Base-by-base conservation (phyloP, 768 basidiomycete species). In the Jaapia argillacea region DNA sequence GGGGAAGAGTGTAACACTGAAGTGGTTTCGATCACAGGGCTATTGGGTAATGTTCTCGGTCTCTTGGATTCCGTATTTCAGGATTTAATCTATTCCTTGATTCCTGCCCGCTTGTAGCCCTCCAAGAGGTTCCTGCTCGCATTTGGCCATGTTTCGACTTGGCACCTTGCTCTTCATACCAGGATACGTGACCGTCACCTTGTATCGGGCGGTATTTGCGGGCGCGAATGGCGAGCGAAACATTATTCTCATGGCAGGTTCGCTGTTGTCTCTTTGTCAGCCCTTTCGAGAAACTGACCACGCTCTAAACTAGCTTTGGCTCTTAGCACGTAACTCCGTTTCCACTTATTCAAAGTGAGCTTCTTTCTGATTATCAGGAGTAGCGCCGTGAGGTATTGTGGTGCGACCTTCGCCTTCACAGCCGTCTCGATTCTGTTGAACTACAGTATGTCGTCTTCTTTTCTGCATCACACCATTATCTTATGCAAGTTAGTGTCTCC, bases 401-500 rank as follows among this genome's bases (percentile, higher is more conserved):
- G 86, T 21, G 77, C 69, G 49, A 92, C 87, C 1, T 93, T 94
- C 62, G 77, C 75, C 14, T 98, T 94, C 63, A 98, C 96, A 0
- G 74, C 91, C 1, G 77, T 96, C 47, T 81, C 89, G 22, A 88
- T 94, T 42, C 71, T 93, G 7, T 68, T 94, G 4, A 88, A 89
- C 56, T 89, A 89, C 57, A 86, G 85, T 86, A n/a, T n/a, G n/a
- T 57, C 23, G 72, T 57, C 6, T 6, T 20, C 43, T 24, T 40
- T 16, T n/a, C n/a, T n/a, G n/a, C n/a, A n/a, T n/a, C n/a, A n/a
- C n/a, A n/a, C n/a, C n/a, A n/a, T n/a, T n/a, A n/a, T n/a, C n/a
- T n/a, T n/a, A n/a, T n/a, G n/a, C n/a, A n/a, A n/a, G n/a, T n/a
- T 46, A 91, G 88, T 94, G 85, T 89, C 92, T 0, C 92, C 94